Evolutionary conservation across 2,329 filamentous ascomycete genomes (phyloP).

Genomic region (Pseudopyricularia javanii): DNA sequence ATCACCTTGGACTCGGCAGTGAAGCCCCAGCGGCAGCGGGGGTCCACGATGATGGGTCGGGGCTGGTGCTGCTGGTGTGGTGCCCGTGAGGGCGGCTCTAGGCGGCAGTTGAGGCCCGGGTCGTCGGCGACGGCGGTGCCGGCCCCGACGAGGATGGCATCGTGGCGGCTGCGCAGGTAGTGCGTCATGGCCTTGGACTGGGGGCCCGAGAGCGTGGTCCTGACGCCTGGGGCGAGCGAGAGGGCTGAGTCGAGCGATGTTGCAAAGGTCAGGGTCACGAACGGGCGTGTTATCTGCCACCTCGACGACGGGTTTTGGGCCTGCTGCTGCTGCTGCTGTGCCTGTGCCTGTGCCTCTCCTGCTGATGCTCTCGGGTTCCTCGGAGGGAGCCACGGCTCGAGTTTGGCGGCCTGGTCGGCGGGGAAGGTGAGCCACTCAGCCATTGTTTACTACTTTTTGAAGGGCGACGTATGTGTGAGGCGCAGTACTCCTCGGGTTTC

Average conservation of each 20-base stretch:
- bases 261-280: slow-evolving; percentile 79
- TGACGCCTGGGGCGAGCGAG: slow-evolving; percentile 64
- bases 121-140: slow-evolving; percentile 78
- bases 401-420: slow-evolving; percentile 8
- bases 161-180: slow-evolving; percentile 69
- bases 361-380: background rate
- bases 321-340: background rate
- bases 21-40: slow-evolving; percentile 60
- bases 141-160: slow-evolving; percentile 75
- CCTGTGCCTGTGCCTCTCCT: background rate
- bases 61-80: slow-evolving; percentile 41
- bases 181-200: slow-evolving; percentile 89
- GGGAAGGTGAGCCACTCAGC: slow-evolving; percentile 10
- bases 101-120: slow-evolving; percentile 72
- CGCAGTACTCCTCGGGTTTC: background rate
- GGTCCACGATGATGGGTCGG: slow-evolving; percentile 72
- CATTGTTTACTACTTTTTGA: slow-evolving; percentile 2
- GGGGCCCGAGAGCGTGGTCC: slow-evolving; percentile 71
- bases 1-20: slow-evolving; percentile 50
- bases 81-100: slow-evolving; percentile 32
- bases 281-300: slow-evolving; percentile 27
- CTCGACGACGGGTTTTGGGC: background rate
- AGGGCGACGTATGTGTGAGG: background rate
- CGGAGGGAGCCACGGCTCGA: slow-evolving; percentile 12
- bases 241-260: slow-evolving; percentile 77